Evolutionary conservation across 768 basidiomycete genomes (phyloP), one percentile per base, ranked within the genome.

Genomic region (Mycena belliarum): DNA sequence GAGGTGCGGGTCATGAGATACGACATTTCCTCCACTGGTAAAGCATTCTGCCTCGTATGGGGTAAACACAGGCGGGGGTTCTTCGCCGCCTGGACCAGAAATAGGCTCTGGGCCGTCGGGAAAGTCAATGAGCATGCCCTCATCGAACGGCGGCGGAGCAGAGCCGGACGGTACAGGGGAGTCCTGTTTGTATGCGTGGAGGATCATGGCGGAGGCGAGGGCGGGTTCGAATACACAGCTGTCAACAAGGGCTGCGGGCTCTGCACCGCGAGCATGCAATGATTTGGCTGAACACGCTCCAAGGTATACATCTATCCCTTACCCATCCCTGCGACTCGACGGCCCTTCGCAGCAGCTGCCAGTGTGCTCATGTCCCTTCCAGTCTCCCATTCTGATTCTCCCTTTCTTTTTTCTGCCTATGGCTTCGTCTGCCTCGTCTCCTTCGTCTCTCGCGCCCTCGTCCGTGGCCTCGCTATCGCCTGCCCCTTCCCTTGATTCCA

Each of bases 1-100:
- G 55, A 89, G 69, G 66, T 88, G 87, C 6, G 68, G 73, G 63
- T 91, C 90, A 68, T 91, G 89, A 15, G 88, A 88, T 51, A 91
- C 72, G 57, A 88, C 74, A 44, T 84, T 69, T 3, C 83, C 84
- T 40, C 72, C 55, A 32, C 69, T 69, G 23, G 78, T 70, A 60
- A 82, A 85, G 70, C 75, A 84, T 57, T 87, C 79, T 20, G 89
- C 87, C 15, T 83, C 71, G 66, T 90, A 90, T 0, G 79, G 80
- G 2, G 83, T 67, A 61, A 89, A 91, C 3, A 70, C 71, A 4
- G 88, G 88, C 1, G 88, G 89, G 18, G 79, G 75, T n/a, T 76
- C 79, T 50, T 75, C 69, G 20, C 75, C 75, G 20, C 70, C 63
- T 66, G 62, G 25, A 25, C 52, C 56, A 24, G 52, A 29, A 48